phyloP scores from a whole-genome alignment of 192 early-diverging fungal genomes.

The Podila epigama region DNA sequence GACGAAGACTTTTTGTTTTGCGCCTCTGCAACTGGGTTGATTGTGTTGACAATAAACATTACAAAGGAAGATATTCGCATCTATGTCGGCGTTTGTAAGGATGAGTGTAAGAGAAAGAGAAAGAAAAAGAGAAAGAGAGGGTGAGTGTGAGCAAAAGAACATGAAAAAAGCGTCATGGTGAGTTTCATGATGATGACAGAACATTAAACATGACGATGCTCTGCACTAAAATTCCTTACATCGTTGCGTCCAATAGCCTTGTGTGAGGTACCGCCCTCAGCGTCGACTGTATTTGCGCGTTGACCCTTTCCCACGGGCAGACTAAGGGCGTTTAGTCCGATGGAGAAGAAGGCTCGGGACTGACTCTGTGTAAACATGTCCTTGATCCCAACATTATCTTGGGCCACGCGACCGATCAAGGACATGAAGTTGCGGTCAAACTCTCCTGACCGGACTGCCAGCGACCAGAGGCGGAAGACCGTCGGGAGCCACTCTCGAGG shows the following conservation, averaged over 20 bases:
- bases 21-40: conserved; percentile 55
- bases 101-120: too few relatives aligned
- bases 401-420: conserved; percentile 74
- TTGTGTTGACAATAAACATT: conserved; percentile 81
- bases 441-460: conserved; percentile 61
- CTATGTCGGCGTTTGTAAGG: too few relatives aligned
- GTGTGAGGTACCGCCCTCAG: conserved; percentile 54
- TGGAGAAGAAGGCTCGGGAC: conserved; percentile 64
- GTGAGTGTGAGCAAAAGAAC: neutral
- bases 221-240: too few relatives aligned
- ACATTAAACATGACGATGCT: too few relatives aligned
- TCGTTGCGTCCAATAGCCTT: conserved; percentile 49
- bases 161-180: neutral
- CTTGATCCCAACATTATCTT: conserved; percentile 50
- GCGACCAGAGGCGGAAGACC: conserved; percentile 85
- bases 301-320: conserved; percentile 63
- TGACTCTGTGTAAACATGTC: conserved; percentile 69
- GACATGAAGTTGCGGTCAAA: conserved; percentile 78
- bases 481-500: conserved; percentile 79
- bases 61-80: conserved; percentile 63
- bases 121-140: neutral
- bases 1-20: conserved; percentile 57
- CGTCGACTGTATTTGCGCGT: conserved; percentile 52
- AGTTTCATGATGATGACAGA: too few relatives aligned
- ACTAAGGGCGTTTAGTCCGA: conserved; percentile 54